Conservation (phyloP, 208 protist species). For the Trypanosoma congolense region DNA sequence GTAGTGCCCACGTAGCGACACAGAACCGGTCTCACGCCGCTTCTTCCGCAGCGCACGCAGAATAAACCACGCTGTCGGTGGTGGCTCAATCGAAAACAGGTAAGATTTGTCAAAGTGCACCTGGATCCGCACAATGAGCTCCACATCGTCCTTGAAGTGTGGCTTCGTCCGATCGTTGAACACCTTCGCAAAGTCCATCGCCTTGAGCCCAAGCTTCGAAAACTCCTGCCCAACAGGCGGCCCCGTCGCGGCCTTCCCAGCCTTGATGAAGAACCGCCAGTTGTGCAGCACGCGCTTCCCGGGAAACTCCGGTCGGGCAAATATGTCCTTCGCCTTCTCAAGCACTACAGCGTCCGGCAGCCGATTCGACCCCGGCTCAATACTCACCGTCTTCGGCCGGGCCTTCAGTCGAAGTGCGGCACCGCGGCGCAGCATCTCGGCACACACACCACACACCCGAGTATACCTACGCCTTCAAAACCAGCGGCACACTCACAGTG, state of each 20-base stretch:
- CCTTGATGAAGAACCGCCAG: constrained; percentile 88
- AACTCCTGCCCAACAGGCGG: constrained; percentile 89
- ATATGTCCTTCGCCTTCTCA: constrained; percentile 44
- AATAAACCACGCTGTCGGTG: constrained; percentile 84
- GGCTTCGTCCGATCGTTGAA: constrained; percentile 89
- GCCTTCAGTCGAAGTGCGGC: constrained; percentile 40
- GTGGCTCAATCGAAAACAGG: constrained; percentile 78
- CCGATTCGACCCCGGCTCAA: constrained; percentile 67
- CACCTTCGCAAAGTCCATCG: constrained; percentile 88
- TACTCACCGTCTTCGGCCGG: constrained; percentile 66
- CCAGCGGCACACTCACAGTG: too few species aligned
- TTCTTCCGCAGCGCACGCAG: constrained; percentile 75
- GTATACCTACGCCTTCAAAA: too few species aligned
- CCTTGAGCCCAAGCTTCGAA: constrained; percentile 83
- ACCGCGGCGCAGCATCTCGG: constrained; percentile 48
- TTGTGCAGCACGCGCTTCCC: constrained; percentile 83
- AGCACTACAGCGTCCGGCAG: constrained; percentile 34
- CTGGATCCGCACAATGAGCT: constrained; percentile 86
- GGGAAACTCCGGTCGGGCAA: constrained; percentile 70
- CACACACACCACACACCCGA: too few species aligned
- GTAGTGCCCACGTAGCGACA: constrained; percentile 51
- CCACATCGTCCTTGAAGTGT: constrained; percentile 83
- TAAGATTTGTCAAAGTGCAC: constrained; percentile 92
- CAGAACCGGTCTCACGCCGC: constrained; percentile 70
- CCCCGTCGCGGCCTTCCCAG: constrained; percentile 83